Percentiles rank a stretch among this genome's conserved stretches.
phyloP scores from a whole-genome alignment of 345 rosid genomes.

The Acer negundo region DNA sequence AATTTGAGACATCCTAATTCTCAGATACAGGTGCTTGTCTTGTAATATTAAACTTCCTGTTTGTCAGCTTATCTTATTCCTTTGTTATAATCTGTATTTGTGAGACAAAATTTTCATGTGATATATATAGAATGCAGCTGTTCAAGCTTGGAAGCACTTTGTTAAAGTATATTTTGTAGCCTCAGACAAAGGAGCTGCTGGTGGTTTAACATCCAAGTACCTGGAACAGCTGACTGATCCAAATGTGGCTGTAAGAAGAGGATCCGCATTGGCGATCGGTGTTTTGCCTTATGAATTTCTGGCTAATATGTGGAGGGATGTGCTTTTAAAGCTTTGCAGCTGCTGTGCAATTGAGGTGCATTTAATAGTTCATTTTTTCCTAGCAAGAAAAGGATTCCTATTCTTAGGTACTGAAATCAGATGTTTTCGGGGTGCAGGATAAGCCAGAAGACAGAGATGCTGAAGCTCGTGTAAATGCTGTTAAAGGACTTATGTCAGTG shows the following conservation, averaged over 20 bases:
- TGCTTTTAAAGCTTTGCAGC: conserved; percentile 67
- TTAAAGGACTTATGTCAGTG: conserved; percentile 81
- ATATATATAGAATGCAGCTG: conserved; percentile 67
- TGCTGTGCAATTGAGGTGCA: conserved; percentile 81
- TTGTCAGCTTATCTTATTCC: conserved; percentile 12
- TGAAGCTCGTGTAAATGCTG: conserved; percentile 94
- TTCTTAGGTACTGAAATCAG: conserved; percentile 7
- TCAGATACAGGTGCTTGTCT: conserved; percentile 78
- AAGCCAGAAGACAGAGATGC: conserved; percentile 93
- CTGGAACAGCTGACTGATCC: conserved; percentile 67
- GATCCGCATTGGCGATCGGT: conserved; percentile 85
- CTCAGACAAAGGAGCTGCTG: conserved; percentile 33
- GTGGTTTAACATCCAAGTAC: conserved; percentile 58
- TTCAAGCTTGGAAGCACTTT: conserved; percentile 71
- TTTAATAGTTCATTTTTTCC: conserved; percentile 9
- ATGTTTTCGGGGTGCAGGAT: conserved; percentile 46
- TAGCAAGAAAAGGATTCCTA: background rate
- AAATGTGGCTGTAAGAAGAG: conserved; percentile 91
- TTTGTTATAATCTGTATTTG: conserved; percentile 8
- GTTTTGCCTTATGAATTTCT: conserved; percentile 73
- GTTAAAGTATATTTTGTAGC: conserved; percentile 54
- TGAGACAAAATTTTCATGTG: conserved; percentile 23
- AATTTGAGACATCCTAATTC: conserved; percentile 93
- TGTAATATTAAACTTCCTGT: conserved; percentile 19
- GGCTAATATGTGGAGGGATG: conserved; percentile 63